Evolutionary conservation across 768 basidiomycete genomes (phyloP).

Genomic region (Suillus hirtellus): DNA sequence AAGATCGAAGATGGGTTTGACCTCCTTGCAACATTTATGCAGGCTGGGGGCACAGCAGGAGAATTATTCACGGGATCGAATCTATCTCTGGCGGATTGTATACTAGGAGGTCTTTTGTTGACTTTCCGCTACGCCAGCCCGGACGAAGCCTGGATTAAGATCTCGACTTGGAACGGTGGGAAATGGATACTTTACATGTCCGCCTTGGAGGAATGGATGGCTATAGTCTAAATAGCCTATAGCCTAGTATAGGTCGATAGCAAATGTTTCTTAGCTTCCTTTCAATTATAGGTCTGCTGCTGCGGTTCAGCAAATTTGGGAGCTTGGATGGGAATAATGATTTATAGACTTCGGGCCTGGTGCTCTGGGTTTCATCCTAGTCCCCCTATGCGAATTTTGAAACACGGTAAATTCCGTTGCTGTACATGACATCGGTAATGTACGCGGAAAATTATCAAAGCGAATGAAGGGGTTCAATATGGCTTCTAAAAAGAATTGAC

Average conservation of each 20-base stretch:
- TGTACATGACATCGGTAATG: no score
- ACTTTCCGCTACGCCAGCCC: constrained; percentile 26
- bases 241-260: neutral
- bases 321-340: neutral
- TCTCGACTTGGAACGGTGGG: constrained; percentile 29
- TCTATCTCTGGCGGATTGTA: constrained; percentile 30
- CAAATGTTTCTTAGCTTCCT: neutral
- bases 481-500: neutral
- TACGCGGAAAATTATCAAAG: neutral
- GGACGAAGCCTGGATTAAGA: constrained; percentile 26
- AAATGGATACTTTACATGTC: constrained; percentile 28
- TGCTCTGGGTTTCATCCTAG: neutral
- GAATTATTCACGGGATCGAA: constrained; percentile 24
- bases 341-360: neutral
- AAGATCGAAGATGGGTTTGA: constrained; percentile 22
- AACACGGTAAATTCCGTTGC: neutral
- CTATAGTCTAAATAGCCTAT: neutral
- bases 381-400: neutral
- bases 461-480: neutral
- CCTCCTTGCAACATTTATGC: constrained; percentile 7
- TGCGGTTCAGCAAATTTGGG: neutral
- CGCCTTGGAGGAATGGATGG: constrained; percentile 23
- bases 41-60: constrained; percentile 11
- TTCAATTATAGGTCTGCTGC: neutral
- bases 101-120: constrained; percentile 26